A percentile compares a stretch with the other conserved stretches of the same genome.
Evolutionary conservation across 306 rosid genomes (phyloP).

Genomic region (Ceratonia siliqua): DNA sequence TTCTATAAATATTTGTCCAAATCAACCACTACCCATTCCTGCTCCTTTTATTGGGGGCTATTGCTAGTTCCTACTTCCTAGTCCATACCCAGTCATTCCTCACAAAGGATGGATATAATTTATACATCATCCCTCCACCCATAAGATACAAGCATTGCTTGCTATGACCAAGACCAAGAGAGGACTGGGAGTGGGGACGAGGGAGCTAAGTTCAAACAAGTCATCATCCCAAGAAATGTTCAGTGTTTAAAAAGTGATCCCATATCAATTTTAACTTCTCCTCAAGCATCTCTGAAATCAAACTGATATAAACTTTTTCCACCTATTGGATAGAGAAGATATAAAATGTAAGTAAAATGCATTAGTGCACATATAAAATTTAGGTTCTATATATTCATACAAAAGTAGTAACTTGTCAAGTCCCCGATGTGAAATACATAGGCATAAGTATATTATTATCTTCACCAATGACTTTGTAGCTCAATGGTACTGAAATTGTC

Average conservation of each 20-base stretch:
- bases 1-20: neutral
- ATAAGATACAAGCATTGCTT: neutral
- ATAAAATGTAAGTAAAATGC: neutral
- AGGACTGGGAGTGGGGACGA: neutral
- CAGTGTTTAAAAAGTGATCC: slow-evolving; percentile 41
- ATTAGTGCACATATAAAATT: neutral
- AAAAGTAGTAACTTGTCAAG: neutral
- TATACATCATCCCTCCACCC: neutral
- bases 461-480: no score
- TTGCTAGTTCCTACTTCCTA: neutral
- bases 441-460: neutral
- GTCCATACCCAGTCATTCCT: neutral
- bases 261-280: slow-evolving; percentile 46
- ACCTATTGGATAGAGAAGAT: slow-evolving; percentile 29
- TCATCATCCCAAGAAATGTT: slow-evolving; percentile 34
- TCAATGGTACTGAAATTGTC: no score
- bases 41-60: neutral
- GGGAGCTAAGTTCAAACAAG: neutral
- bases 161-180: neutral
- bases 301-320: slow-evolving; percentile 22
- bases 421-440: neutral
- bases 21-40: neutral
- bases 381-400: neutral
- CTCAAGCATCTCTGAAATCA: slow-evolving; percentile 50
- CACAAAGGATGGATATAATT: neutral